These are phyloP conservation scores for Myriosclerotinia curreyana DNA, from an alignment of 2,329 filamentous ascomycete genomes.

Conservation along the genomic window DNA sequence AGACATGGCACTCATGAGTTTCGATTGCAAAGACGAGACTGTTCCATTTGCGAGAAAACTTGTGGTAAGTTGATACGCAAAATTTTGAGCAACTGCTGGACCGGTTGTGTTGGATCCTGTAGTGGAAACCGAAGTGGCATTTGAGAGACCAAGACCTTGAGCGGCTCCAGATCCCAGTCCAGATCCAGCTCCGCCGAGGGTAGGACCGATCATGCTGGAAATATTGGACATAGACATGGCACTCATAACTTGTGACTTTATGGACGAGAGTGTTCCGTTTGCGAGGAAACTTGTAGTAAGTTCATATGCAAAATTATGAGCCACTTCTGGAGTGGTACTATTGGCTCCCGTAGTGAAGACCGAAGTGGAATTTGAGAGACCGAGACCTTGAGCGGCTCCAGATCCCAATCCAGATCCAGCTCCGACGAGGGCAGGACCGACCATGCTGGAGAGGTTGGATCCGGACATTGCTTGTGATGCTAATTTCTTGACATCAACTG, in stretches of 20 bases:
- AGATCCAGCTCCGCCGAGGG: slow-evolving; percentile 4
- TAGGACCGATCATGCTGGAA: slow-evolving; percentile 6
- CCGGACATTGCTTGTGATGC: slow-evolving; percentile 16
- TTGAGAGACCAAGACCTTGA: too few relatives aligned
- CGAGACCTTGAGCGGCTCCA: slow-evolving; percentile 10
- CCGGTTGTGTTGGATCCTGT: background rate
- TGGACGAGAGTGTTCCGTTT: background rate
- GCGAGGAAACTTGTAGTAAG: slow-evolving; percentile 19
- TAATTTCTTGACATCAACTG: slow-evolving; percentile 14
- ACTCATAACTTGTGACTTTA: slow-evolving; percentile 14
- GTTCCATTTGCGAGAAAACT: slow-evolving; percentile 19
- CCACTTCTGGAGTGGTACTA: slow-evolving; percentile 4
- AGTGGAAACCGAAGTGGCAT: background rate
- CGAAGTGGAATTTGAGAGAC: background rate
- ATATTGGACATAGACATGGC: background rate
- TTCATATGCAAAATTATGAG: slow-evolving; percentile 15
- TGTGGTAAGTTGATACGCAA: slow-evolving; percentile 16
- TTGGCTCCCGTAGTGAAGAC: background rate
- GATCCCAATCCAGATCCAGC: slow-evolving; percentile 14
- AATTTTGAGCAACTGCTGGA: slow-evolving; percentile 18
- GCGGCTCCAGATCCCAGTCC: background rate
- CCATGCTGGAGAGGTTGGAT: slow-evolving; percentile 9
- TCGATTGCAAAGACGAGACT: background rate
- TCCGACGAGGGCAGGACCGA: slow-evolving; percentile 9
- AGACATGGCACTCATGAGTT: slow-evolving; percentile 14